phyloP scores from a whole-genome alignment of 345 rosid species.

The Eucalyptus pauciflora region DNA sequence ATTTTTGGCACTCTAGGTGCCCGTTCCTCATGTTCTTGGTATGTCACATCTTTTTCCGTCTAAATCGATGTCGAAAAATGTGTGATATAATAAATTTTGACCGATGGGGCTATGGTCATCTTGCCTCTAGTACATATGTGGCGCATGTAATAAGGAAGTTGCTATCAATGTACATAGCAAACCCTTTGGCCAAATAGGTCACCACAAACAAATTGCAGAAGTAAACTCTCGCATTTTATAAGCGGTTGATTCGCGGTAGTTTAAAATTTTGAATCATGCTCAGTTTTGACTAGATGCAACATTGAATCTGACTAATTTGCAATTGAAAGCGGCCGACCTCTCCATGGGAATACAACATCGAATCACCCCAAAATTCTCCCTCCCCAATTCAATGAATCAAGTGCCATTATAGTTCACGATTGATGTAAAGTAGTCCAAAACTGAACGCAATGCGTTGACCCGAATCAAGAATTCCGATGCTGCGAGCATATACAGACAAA shows the following conservation, averaged over 20 bases:
- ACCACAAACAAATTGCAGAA: neutral
- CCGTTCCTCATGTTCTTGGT: neutral
- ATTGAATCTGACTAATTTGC: neutral
- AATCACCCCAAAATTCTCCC: neutral
- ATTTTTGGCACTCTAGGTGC: no score
- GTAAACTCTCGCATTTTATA: neutral
- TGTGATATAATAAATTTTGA: neutral
- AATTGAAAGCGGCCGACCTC: neutral
- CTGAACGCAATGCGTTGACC: neutral
- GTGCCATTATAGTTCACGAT: neutral
- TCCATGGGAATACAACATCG: accelerated
- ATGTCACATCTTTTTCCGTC: neutral
- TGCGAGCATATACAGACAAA: neutral
- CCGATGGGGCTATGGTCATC: neutral
- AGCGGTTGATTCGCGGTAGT: neutral
- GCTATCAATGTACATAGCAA: neutral
- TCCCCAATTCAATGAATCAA: neutral
- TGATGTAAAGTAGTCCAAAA: neutral
- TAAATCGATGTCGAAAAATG: accelerated
- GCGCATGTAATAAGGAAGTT: neutral
- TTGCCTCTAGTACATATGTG: neutral
- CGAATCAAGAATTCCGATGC: neutral
- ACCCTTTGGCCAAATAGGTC: neutral
- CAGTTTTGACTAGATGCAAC: neutral
- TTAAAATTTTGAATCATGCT: neutral